Evolutionary conservation across 192 early-diverging fungal genomes (phyloP).

Genomic region (Mortierella claussenii): DNA sequence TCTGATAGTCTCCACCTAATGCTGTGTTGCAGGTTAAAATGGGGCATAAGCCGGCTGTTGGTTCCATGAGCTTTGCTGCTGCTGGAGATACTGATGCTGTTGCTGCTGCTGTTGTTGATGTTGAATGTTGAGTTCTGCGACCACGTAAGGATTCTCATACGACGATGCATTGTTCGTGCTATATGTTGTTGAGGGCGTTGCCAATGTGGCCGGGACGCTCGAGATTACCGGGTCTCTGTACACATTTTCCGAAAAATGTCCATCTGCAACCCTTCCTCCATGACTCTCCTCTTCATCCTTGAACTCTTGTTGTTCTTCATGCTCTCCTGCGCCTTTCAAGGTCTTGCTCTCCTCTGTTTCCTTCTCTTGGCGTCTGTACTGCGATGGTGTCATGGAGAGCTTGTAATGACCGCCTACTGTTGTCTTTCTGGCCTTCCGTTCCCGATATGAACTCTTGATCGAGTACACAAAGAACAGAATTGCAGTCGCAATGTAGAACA

Average conservation of each 20-base stretch:
- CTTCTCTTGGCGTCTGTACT: conserved; percentile 25
- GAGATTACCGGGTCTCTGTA: conserved; percentile 26
- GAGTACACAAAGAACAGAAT: conserved; percentile 31
- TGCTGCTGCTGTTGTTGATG: conserved; percentile 23
- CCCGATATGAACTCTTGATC: conserved; percentile 4
- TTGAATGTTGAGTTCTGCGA: conserved; percentile 1
- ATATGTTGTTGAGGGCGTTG: not conserved
- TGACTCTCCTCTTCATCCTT: not conserved
- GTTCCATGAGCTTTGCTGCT: conserved; percentile 8
- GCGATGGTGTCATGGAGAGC: conserved; percentile 16
- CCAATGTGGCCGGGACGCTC: conserved; percentile 3
- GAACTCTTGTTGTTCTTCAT: conserved; percentile 17
- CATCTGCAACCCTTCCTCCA: not conserved
- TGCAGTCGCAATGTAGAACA: conserved; percentile 18
- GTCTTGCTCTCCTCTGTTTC: conserved; percentile 21
- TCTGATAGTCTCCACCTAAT: too few relatives aligned
- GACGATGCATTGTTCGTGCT: too few relatives aligned
- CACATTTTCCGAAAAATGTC: conserved; percentile 27
- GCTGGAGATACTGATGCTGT: conserved; percentile 10
- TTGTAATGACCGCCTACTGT: conserved; percentile 32
- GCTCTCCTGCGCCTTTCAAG: conserved; percentile 36
- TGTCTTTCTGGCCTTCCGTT: conserved; percentile 9
- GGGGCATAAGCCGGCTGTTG: conserved; percentile 14
- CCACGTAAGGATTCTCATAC: not conserved
- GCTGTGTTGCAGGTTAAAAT: too few relatives aligned